Evolutionary conservation across 768 basidiomycete genomes (phyloP), one percentile per base, ranked within the genome.

Genomic region (Tricholoma hemisulphureum): DNA sequence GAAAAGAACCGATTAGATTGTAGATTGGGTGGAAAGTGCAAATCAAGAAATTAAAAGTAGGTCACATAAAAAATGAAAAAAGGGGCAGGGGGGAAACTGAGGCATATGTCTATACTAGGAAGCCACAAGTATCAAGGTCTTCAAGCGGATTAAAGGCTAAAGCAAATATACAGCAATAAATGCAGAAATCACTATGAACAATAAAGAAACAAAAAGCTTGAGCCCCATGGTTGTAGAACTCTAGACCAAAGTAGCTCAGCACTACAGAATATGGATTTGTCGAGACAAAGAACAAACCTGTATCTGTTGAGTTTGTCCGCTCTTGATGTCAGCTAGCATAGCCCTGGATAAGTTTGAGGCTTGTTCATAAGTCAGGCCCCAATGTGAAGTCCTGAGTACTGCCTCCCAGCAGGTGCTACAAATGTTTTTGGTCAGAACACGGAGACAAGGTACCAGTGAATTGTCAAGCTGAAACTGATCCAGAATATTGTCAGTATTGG

Each of bases 401-500:
- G 45, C 45, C 45, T 46, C 24, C 45, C 45, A 46, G 23, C 24
- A 2, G 45, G 45, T 46, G 23, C 45, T 46, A 26, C 24, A 13
- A 16, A 46, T 24, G 18, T 46, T 46, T 5, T 14, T 24, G 23
- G 45, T 46, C 23, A 46, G 45, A 46, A 26, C 45, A 46, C 6
- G 13, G 18, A 46, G 23, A 46, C 11, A 13, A 46, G 45, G 45
- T 16, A 46, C 24, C 24, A 46, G 24, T 2, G 6, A 5, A 46
- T 46, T 8, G 14, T 26, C 23, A 24, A 46, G 45, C 45, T 46
- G 23, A 26, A 46, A 46, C 4, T 6, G 23, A 46, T 46, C 13
- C 10, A 55, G 26, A 16, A 59, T 14, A n/a, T 20, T 45, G 39
- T 59, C 58, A 6, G 46, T 59, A 16, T 37, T 37, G 20, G 52